phyloP scores from a whole-genome alignment of 495 filamentous ascomycete genomes.

The Glonium stellatum region DNA sequence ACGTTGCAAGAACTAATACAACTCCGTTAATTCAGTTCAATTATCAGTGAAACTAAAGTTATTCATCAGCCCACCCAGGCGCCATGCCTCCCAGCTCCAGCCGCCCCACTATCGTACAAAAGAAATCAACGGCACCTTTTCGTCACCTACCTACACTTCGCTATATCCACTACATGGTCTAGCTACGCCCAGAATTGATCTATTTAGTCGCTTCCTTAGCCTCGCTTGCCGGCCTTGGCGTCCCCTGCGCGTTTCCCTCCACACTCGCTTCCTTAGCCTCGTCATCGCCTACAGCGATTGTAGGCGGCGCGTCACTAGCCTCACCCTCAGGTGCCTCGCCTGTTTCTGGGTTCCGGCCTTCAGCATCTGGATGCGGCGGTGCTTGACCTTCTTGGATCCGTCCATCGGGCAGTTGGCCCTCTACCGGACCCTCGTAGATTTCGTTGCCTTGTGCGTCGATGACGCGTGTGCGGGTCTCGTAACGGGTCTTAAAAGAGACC shows the following conservation, averaged over 20 bases:
- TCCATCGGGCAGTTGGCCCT: conserved; percentile 14
- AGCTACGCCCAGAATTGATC: conserved; percentile 39
- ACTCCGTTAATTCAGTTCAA: no score
- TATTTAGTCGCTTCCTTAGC: conserved; percentile 48
- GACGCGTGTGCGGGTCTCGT: conserved; percentile 82
- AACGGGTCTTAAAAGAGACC: conserved; percentile 87
- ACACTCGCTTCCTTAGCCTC: conserved; percentile 27
- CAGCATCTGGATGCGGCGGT: conserved; percentile 76
- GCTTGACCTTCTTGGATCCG: conserved; percentile 36
- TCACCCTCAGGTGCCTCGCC: conserved; percentile 29
- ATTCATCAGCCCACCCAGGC: not conserved
- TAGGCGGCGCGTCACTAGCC: conserved; percentile 31
- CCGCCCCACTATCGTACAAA: no score
- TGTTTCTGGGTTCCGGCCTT: conserved; percentile 66
- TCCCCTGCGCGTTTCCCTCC: conserved; percentile 22
- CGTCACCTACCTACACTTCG: not conserved
- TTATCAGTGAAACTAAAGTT: no score
- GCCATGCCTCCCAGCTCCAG: not conserved
- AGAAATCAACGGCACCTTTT: no score
- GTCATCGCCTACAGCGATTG: conserved; percentile 37
- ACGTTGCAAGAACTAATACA: no score
- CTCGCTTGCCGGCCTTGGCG: conserved; percentile 37
- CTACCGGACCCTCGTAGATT: conserved; percentile 42
- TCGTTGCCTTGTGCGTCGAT: conserved; percentile 73
- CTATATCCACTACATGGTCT: conserved; percentile 34